phyloP scores from a whole-genome alignment of 2,329 filamentous ascomycete genomes.

The Penicillium janthinellum region DNA sequence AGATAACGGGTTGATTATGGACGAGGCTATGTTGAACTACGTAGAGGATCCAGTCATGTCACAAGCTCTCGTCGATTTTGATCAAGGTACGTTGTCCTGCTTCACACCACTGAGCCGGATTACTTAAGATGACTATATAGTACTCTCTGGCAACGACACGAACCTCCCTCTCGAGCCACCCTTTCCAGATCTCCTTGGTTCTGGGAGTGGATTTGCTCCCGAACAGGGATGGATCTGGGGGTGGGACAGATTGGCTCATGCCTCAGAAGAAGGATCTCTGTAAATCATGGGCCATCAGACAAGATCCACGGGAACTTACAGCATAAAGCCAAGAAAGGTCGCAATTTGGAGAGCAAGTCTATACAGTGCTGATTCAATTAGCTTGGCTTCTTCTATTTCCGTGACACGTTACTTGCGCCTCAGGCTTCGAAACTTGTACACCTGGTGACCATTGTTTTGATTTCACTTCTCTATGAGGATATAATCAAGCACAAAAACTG shows the following conservation, averaged over 20 bases:
- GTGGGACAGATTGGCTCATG: conserved; percentile 11
- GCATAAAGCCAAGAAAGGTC: no score
- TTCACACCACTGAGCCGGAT: no score
- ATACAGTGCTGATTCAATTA: background rate
- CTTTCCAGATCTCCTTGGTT: conserved; percentile 4
- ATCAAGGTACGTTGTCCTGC: conserved; percentile 18
- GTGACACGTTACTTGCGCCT: background rate
- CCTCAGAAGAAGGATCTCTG: background rate
- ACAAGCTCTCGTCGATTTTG: conserved; percentile 23
- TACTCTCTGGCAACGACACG: conserved; percentile 1
- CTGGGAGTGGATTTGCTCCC: conserved; percentile 12
- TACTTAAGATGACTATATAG: background rate
- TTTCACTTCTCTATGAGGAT: no score
- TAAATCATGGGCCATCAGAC: no score
- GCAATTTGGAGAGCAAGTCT: background rate
- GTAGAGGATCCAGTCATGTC: conserved; percentile 21
- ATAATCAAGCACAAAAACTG: no score
- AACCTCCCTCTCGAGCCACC: conserved; percentile 1
- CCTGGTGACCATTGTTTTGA: no score
- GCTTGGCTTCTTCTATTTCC: background rate
- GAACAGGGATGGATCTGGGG: conserved; percentile 31
- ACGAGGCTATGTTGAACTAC: conserved; percentile 7
- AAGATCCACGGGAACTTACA: no score
- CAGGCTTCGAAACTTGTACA: no score
- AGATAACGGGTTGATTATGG: no score